Evolutionary conservation across 2,329 filamentous ascomycete species (phyloP), one percentile per base, ranked within the genome.

Genomic region (Fusarium continuum): DNA sequence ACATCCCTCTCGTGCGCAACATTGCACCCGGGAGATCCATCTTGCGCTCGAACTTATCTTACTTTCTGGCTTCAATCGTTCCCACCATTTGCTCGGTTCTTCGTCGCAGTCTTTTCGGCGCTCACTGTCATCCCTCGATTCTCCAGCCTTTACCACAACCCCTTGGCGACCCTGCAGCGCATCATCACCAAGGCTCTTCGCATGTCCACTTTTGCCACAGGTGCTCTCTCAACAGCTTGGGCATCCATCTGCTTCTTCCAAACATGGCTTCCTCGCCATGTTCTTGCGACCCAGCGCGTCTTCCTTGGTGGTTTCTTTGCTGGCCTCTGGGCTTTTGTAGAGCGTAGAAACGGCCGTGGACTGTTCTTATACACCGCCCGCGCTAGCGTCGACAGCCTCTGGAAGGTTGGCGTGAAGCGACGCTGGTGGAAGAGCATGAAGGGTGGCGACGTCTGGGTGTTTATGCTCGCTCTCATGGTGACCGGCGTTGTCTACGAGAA

Each of bases 331-430:
- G 91, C 91, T 0, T 91, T 91, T 75, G 78, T 97, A 3, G 90
- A 93, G 72, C 82, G 88, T 38, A 80, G 81, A 44, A 79, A 83
- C 58, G 85, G 89, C 35, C 80, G 91, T 14, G 82, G 83, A 2
- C 85, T 91, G 50, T 96, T 96, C 76, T 70, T 97, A 59, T 95
- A 95, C 76, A 88, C 87, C 64, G 87, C 91, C 25, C 84, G 93
- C 3, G 79, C 89, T n/a, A 92, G 90, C 57, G 81, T 97, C 25
- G 91, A 96, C 74, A 91, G 87, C 31, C 76, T 93, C 39, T 98
- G 93, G 92, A 96, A 96, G 80, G 92, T 96, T 0, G 93, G 93
- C n/a, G 86, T 91, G 51, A 98, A 98, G 86, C 82, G 89, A 28
- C 85, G 92, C 2, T 92, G 92, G 87, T 97, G 94, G 92, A 87